These are phyloP conservation scores for Barnettozyma pratensis DNA, from an alignment of 805 yeast species.

Conservation along the genomic window DNA sequence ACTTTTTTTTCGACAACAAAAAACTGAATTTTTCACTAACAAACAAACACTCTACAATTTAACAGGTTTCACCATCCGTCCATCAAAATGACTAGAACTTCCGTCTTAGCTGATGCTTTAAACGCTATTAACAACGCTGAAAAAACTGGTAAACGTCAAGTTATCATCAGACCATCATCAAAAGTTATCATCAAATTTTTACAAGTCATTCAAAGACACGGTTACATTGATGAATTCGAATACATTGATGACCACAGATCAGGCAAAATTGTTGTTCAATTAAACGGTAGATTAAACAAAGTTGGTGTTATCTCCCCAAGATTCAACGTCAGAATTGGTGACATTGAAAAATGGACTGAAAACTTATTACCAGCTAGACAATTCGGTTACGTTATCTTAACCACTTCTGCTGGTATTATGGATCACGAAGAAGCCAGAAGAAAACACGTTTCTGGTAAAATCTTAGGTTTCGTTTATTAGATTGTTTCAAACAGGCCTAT, in stretches of 20 bases:
- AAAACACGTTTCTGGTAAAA: slow-evolving; percentile 99
- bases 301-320: slow-evolving; percentile 99
- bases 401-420: slow-evolving; percentile 99
- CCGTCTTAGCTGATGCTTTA: slow-evolving; percentile 97
- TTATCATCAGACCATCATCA: slow-evolving; percentile 95
- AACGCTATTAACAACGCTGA: slow-evolving; percentile 98
- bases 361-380: slow-evolving; percentile 99
- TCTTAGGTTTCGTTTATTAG: slow-evolving; percentile 96
- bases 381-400: slow-evolving; percentile 95
- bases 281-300: slow-evolving; percentile 97
- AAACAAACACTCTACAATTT: not conserved
- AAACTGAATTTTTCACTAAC: slow-evolving; percentile 14
- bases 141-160: slow-evolving; percentile 99
- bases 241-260: slow-evolving; percentile 99
- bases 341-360: slow-evolving; percentile 97
- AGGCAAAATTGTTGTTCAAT: slow-evolving; percentile 93
- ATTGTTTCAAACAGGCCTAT: not conserved
- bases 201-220: slow-evolving; percentile 96
- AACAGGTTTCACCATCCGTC: not conserved
- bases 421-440: slow-evolving; percentile 99
- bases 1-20: not conserved
- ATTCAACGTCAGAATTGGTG: slow-evolving; percentile 93
- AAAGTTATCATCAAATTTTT: slow-evolving; percentile 97
- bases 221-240: slow-evolving; percentile 98
- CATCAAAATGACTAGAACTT: slow-evolving; percentile 85